Percentiles rank a stretch among this genome's conserved stretches.
phyloP scores from a whole-genome alignment of 2,329 filamentous ascomycete species.

The Ceratocystiopsis minuta region DNA sequence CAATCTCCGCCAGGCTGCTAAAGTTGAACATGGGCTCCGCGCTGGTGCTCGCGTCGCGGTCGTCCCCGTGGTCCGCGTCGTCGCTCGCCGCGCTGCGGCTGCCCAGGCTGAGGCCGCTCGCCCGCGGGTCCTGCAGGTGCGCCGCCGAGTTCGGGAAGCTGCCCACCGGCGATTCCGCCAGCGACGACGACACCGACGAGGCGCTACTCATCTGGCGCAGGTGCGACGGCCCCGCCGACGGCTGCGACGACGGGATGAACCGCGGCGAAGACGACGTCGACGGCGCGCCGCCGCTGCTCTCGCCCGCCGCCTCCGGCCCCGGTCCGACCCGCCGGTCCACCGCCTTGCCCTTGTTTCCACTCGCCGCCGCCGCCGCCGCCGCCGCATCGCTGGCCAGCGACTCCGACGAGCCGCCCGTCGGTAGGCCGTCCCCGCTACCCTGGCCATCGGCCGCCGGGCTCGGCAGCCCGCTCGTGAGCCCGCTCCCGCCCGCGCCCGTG shows the following conservation, averaged over 20 bases:
- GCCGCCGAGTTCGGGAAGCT: slow-evolving; percentile 25
- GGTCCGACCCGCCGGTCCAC: slow-evolving; percentile 34
- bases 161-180: slow-evolving; percentile 45
- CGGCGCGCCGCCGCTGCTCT: slow-evolving; percentile 10
- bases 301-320: slow-evolving; percentile 29
- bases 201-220: slow-evolving; percentile 72
- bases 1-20: slow-evolving; percentile 66
- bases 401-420: no score
- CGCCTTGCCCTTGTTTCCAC: slow-evolving; percentile 46
- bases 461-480: slow-evolving; percentile 12
- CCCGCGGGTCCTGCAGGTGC: slow-evolving; percentile 27
- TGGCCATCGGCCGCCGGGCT: neutral
- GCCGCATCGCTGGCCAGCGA: neutral
- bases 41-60: slow-evolving; percentile 27
- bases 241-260: slow-evolving; percentile 29
- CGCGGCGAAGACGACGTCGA: slow-evolving; percentile 19
- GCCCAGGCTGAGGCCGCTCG: slow-evolving; percentile 34
- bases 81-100: slow-evolving; percentile 23
- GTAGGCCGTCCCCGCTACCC: no score
- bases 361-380: no score
- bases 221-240: slow-evolving; percentile 46
- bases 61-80: slow-evolving; percentile 10
- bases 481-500: neutral
- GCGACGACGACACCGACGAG: slow-evolving; percentile 66
- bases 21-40: slow-evolving; percentile 84